These are phyloP conservation scores for Epichloe brachyelytri DNA, from an alignment of 2,329 filamentous ascomycete species.

Conservation along the genomic window DNA sequence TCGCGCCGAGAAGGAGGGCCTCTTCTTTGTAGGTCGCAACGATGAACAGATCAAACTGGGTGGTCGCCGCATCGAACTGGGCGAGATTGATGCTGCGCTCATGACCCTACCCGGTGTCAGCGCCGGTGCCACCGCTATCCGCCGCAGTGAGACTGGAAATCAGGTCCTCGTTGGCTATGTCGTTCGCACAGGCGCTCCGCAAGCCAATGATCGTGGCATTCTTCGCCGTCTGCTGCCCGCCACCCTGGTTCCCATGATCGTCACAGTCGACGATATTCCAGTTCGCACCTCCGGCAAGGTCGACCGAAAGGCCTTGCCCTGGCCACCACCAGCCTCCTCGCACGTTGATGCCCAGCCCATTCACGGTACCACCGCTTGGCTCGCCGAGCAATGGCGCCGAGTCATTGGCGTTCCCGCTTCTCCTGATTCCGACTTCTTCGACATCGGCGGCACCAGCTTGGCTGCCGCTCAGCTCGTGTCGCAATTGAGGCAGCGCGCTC, in stretches of 20 bases:
- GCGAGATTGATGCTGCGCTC: conserved; percentile 14
- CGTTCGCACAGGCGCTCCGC: conserved; percentile 2
- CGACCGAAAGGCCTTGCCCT: conserved; percentile 11
- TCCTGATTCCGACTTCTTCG: conserved; percentile 10
- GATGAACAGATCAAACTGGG: conserved; percentile 18
- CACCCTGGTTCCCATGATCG: conserved; percentile 11
- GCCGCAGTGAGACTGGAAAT: conserved; percentile 9
- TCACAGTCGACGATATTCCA: conserved; percentile 9
- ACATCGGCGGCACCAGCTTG: conserved; percentile 12
- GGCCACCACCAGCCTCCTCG: conserved; percentile 6
- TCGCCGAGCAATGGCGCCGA: conserved; percentile 10
- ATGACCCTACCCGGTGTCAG: conserved; percentile 10
- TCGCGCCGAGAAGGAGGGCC: conserved; percentile 10
- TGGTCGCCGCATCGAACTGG: conserved; percentile 16
- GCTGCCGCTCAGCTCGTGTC: conserved; percentile 12
- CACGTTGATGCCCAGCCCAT: conserved; percentile 3
- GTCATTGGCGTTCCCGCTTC: conserved; percentile 8
- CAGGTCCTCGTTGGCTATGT: conserved; percentile 12
- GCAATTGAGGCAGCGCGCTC: conserved; percentile 9
- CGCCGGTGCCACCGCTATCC: conserved; percentile 9
- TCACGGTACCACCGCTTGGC: conserved; percentile 9
- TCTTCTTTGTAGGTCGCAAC: conserved; percentile 14
- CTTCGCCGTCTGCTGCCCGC: conserved; percentile 8
- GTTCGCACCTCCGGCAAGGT: conserved; percentile 13
- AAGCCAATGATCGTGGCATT: conserved; percentile 1